Percentiles rank a stretch among this genome's conserved stretches.
phyloP scores from a whole-genome alignment of 768 basidiomycete species.

The Leccinum rimulosum region DNA sequence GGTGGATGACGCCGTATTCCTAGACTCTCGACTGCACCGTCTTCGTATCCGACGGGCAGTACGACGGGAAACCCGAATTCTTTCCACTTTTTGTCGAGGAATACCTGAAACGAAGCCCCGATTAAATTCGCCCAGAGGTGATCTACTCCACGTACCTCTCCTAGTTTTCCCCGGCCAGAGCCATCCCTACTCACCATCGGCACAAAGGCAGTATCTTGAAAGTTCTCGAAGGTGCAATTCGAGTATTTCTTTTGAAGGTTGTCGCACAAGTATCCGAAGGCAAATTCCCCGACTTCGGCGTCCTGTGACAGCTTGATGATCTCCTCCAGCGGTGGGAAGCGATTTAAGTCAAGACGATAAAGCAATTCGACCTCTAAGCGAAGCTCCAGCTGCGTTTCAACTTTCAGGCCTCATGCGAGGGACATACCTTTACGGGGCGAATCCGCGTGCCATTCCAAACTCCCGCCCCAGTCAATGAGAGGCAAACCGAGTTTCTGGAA shows the following conservation, averaged over 20 bases:
- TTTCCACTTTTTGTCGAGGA: background rate
- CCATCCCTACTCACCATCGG: background rate
- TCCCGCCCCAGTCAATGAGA: conserved; percentile 77
- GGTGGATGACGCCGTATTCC: no score
- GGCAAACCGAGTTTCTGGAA: conserved; percentile 72
- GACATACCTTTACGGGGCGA: background rate
- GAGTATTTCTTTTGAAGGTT: background rate
- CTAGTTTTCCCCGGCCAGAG: background rate
- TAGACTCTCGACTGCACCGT: no score
- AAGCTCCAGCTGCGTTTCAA: no score
- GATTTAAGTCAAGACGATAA: background rate
- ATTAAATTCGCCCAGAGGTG: no score
- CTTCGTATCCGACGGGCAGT: no score
- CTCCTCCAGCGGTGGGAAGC: conserved; percentile 53
- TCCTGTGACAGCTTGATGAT: conserved; percentile 63
- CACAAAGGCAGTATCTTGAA: background rate
- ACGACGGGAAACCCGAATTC: no score
- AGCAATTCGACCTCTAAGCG: background rate
- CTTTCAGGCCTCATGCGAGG: background rate
- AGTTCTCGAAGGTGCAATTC: conserved; percentile 47
- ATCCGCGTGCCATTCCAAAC: conserved; percentile 57
- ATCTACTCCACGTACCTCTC: background rate
- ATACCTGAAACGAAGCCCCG: no score
- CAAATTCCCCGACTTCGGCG: conserved; percentile 42
- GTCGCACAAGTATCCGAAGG: conserved; percentile 76